Conservation (phyloP, 2,329 filamentous ascomycete species). For the Nemania serpens region DNA sequence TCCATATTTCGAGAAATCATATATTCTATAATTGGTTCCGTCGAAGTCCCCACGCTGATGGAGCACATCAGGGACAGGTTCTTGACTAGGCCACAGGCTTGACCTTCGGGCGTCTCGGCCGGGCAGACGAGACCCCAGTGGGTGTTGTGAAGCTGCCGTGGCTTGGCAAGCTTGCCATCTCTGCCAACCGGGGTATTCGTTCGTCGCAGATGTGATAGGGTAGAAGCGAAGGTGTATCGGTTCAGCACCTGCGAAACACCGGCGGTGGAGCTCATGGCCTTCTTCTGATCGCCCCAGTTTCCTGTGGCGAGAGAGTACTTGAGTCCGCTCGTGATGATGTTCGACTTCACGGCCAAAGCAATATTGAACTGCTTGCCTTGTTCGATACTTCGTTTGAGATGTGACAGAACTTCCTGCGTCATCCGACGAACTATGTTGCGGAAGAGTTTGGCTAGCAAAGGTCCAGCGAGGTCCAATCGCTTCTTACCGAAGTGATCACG, state of each 20-base stretch:
- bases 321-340: conserved; percentile 88
- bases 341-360: conserved; percentile 86
- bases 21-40: conserved; percentile 89
- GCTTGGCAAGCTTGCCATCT: conserved; percentile 98
- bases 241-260: conserved; percentile 98
- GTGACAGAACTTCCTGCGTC: conserved; percentile 86
- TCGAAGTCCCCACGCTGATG: conserved; percentile 91
- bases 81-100: conserved; percentile 97
- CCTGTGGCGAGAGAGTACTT: conserved; percentile 97
- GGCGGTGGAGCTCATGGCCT: conserved; percentile 90
- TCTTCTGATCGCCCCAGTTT: conserved; percentile 99
- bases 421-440: conserved; percentile 88
- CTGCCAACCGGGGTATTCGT: conserved; percentile 98
- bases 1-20: conserved; percentile 97
- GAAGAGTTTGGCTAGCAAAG: conserved; percentile 94
- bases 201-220: conserved; percentile 91
- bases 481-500: conserved; percentile 99
- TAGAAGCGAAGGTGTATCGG: conserved; percentile 96
- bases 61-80: conserved; percentile 98
- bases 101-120: conserved; percentile 95
- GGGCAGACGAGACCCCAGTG: conserved; percentile 98
- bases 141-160: conserved; percentile 95
- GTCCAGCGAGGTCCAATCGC: conserved; percentile 91
- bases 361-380: conserved; percentile 87
- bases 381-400: conserved; percentile 91